Evolutionary conservation across 2,329 filamentous ascomycete species (phyloP), one percentile per base, ranked within the genome.

Genomic region (Neofusicoccum umdonicola): DNA sequence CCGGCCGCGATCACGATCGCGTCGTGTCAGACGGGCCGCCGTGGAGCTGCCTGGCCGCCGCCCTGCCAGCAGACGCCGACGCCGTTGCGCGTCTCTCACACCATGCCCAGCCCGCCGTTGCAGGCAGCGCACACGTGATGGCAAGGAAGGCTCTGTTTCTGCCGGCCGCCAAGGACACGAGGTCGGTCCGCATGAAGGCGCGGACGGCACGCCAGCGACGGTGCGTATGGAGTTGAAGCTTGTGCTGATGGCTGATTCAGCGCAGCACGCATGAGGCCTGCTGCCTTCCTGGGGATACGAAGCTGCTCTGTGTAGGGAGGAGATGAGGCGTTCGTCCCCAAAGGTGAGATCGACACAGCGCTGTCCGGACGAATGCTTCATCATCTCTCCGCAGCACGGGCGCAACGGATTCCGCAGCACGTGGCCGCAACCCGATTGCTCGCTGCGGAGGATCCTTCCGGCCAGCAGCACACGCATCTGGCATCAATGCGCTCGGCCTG

Each of bases 1-100:
- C 39, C 54, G 54, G 54, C 54, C 54, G 54, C 54, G 54, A 45
- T 58, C 41, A 42, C 39, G 54, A 58, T 58, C 39, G 54, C 54
- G 39, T 50, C 54, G 19, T 56, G 52, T 58, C 54, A 58, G 54
- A 58, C 54, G 47, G 47, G 19, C 47, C 47, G 47, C 47, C 47
- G 47, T 50, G 47, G 47, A 50, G 47, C 47, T 31, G 22, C 5
- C 22, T 17, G 34, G 31, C 48, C 48, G 48, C 31, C 45, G 45
- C 45, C 11, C 22, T 37, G 41, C 17, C 39, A 50, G 22, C 44
- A 17, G 39, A 34, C 13, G 54, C 54, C 54, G 27, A 31, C 27
- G 39, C 54, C 54, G 54, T 58, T 58, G 39, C 54, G 54, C 22
- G 22, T 45, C 54, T 44, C 39, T 56, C 52, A 56, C 51, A 44